A percentile compares a stretch with the other conserved stretches of the same genome.
Evolutionary conservation across 805 yeast genomes (phyloP).

Genomic region (Teunomyces kruisii): DNA sequence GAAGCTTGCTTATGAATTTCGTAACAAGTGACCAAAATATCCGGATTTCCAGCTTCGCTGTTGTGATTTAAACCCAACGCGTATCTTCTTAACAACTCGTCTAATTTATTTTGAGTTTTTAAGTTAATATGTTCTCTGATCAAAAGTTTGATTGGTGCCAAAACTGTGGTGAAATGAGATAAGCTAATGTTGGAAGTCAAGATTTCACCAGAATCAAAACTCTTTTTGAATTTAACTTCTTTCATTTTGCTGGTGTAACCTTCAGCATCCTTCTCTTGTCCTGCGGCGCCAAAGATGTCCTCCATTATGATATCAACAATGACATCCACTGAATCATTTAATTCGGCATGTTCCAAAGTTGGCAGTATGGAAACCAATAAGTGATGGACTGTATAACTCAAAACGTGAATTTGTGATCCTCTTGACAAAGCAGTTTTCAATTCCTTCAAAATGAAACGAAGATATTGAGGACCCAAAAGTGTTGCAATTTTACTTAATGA

Average conservation of each 20-base stretch:
- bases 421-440: constrained; percentile 73
- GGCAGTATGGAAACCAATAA: constrained; percentile 56
- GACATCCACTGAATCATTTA: constrained; percentile 63
- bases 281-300: constrained; percentile 87
- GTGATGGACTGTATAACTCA: constrained; percentile 83
- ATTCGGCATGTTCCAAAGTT: constrained; percentile 61
- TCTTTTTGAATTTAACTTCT: constrained; percentile 86
- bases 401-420: constrained; percentile 92
- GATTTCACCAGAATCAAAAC: constrained; percentile 84
- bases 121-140: constrained; percentile 63
- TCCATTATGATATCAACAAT: constrained; percentile 81
- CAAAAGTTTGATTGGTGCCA: constrained; percentile 66
- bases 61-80: constrained; percentile 80
- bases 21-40: constrained; percentile 67
- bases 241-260: constrained; percentile 83
- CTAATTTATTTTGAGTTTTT: constrained; percentile 71
- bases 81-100: constrained; percentile 74
- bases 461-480: constrained; percentile 69
- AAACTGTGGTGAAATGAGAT: constrained; percentile 52
- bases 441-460: constrained; percentile 75
- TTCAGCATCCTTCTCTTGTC: constrained; percentile 92
- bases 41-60: constrained; percentile 52
- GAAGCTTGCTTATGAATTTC: constrained; percentile 64
- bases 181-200: constrained; percentile 65
- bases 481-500: constrained; percentile 64